A percentile compares a stretch with the other conserved stretches of the same genome.
phyloP scores from a whole-genome alignment of 306 rosid genomes.

The Vachellia collinsii region DNA sequence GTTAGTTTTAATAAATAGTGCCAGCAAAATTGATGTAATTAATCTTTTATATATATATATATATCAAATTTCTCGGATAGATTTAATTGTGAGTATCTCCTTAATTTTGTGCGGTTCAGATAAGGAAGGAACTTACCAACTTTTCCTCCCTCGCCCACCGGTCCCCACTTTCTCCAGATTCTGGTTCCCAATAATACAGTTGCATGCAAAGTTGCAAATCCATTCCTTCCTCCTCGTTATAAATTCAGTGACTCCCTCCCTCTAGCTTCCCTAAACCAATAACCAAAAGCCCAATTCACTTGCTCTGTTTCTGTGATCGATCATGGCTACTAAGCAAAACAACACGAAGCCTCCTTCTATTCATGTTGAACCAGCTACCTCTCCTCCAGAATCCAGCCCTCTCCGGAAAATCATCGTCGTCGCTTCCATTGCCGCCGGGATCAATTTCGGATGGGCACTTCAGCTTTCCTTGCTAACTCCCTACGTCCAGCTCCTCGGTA shows the following conservation, averaged over 20 bases:
- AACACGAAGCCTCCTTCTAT: slow-evolving; percentile 40
- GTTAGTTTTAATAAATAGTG: not conserved
- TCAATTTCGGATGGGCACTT: slow-evolving; percentile 92
- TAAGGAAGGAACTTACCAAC: not conserved
- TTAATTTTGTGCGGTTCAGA: not conserved
- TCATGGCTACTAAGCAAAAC: not conserved
- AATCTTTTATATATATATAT: not conserved
- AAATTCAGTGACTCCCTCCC: not conserved
- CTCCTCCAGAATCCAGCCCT: slow-evolving; percentile 34
- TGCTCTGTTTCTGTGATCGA: not conserved
- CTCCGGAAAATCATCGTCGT: slow-evolving; percentile 56
- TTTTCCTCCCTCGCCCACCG: not conserved
- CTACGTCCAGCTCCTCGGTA: slow-evolving; percentile 74
- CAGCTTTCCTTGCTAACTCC: slow-evolving; percentile 86
- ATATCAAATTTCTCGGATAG: not conserved
- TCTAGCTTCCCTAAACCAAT: not conserved
- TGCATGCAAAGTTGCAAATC: not conserved
- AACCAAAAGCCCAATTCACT: not conserved
- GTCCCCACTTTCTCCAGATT: not conserved
- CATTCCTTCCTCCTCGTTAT: not conserved
- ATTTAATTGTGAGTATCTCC: not conserved
- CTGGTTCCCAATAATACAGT: not conserved
- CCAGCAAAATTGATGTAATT: not conserved
- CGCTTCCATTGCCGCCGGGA: slow-evolving; percentile 81
- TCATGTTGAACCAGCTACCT: slow-evolving; percentile 26